A percentile compares a stretch with the other conserved stretches of the same genome.
Evolutionary conservation across 202 grass and related monocot species (phyloP).

Genomic region (Panicum virgatum): DNA sequence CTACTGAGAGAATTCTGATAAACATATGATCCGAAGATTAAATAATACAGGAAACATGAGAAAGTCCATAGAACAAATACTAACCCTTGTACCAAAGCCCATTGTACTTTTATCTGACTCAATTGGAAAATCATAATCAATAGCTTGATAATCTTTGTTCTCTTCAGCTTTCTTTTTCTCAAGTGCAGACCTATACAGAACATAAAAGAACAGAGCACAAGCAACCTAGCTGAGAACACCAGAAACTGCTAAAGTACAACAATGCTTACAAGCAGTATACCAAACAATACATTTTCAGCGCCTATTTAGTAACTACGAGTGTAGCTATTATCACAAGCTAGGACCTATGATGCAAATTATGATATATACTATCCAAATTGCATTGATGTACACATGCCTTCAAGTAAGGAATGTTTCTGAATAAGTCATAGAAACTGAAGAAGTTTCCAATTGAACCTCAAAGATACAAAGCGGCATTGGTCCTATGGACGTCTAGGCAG

Average conservation of each 20-base stretch:
- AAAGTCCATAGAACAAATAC: slow-evolving; percentile 32
- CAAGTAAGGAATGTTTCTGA: neutral
- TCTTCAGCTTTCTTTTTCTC: slow-evolving; percentile 88
- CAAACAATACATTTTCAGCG: slow-evolving; percentile 19
- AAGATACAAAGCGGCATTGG: neutral
- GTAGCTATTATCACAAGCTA: neutral
- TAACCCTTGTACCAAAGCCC: slow-evolving; percentile 77
- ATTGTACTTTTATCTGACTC: slow-evolving; percentile 76
- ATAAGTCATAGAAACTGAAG: neutral
- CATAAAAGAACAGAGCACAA: slow-evolving; percentile 16
- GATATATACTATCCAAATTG: neutral
- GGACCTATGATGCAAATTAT: neutral
- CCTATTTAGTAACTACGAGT: neutral
- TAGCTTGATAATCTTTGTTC: slow-evolving; percentile 66
- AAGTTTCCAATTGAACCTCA: neutral
- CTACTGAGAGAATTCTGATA: slow-evolving; percentile 43
- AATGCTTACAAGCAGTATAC: neutral
- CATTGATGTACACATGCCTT: neutral
- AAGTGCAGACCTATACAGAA: slow-evolving; percentile 69
- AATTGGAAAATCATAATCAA: slow-evolving; percentile 85
- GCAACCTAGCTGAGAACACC: slow-evolving; percentile 11
- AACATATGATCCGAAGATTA: slow-evolving; percentile 19
- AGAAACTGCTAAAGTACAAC: slow-evolving; percentile 5
- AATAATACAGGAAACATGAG: slow-evolving; percentile 16
- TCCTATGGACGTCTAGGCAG: neutral